A percentile compares a stretch with the other conserved stretches of the same genome.
Evolutionary conservation across 441 rosid species (phyloP).

Genomic region (Erysimum cheiri): DNA sequence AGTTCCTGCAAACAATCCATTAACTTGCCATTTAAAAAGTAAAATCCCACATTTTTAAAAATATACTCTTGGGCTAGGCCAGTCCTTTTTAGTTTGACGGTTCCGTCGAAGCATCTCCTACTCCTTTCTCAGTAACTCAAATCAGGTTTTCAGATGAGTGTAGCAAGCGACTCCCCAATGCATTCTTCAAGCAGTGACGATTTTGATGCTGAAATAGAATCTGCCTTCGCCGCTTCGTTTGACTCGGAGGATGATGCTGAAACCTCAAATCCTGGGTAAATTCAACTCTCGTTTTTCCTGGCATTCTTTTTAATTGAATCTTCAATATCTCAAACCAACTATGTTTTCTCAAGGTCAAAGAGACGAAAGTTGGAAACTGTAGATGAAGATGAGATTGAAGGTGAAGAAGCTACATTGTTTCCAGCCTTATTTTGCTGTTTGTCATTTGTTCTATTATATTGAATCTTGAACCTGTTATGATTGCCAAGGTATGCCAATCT

Average conservation of each 20-base stretch:
- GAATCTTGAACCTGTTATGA: slow-evolving; percentile 6
- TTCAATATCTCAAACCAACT: slow-evolving; percentile 2
- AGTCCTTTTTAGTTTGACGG: too few relatives aligned
- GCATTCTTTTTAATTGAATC: slow-evolving; percentile 1
- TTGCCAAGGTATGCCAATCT: slow-evolving; percentile 61
- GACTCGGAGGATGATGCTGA: slow-evolving; percentile 44
- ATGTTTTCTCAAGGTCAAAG: slow-evolving; percentile 53
- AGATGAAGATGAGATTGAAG: slow-evolving; percentile 48
- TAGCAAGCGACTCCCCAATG: too few relatives aligned
- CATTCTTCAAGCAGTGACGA: slow-evolving; percentile 41
- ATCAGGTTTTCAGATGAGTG: neutral
- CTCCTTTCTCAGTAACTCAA: slow-evolving; percentile 9
- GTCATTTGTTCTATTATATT: neutral
- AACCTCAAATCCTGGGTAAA: slow-evolving; percentile 37
- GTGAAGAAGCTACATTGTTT: slow-evolving; percentile 46
- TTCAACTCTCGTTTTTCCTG: neutral
- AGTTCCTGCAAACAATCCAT: neutral
- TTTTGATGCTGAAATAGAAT: slow-evolving; percentile 38
- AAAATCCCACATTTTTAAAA: too few relatives aligned
- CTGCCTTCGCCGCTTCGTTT: slow-evolving; percentile 40
- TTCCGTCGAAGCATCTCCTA: slow-evolving; percentile 16
- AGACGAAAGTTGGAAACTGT: slow-evolving; percentile 52
- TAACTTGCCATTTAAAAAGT: too few relatives aligned
- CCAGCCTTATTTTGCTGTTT: slow-evolving; percentile 9
- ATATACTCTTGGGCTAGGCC: too few relatives aligned